Evolutionary conservation across 108 stramenopile species (phyloP), one percentile per base, ranked within the genome.

Genomic region (Pelagomonas calceolata): DNA sequence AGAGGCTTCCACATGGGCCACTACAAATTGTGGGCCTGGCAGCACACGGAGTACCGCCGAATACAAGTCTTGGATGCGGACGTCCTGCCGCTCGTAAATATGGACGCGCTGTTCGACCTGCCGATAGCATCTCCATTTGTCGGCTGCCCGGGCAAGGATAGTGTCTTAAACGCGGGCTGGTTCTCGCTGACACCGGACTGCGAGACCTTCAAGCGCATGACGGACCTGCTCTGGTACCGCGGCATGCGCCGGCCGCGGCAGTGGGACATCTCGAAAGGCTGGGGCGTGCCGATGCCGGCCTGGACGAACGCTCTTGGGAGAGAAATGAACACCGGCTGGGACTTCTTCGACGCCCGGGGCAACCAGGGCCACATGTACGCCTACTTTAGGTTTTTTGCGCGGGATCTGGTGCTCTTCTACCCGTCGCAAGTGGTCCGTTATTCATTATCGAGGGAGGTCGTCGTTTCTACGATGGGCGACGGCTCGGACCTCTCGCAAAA

Each of bases 61-160:
- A 83, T 88, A 0, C 72, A 89, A 60, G 86, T 85, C 67, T 30
- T 91, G 51, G 90, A 91, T 66, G 80, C 78, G 15, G 90, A 91
- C 73, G 75, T 87, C n/a, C 70, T 87, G 51, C 88, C 88, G 26
- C 64, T 83, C 26, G 79, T 78, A 44, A 81, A 83, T 69, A 66
- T 86, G 74, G 88, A 89, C 63, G 82, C 83, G 65, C 44, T 85
- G 32, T 87, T 89, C 70, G 68, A 81, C 14, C 63, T 81, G 64
- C 82, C 84, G 32, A 76, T 69, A 18, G 78, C 5, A 17, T 17
- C 51, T 17, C 51, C 51, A 1, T 65, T 65, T 32, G 14, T 33
- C 15, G 33, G 31, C 30, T 65, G 65, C 65, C 32, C 65, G 31
- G 65, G 65, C 31, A 65, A 33, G 65, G 65, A 26, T 14, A 26